Conservation (phyloP, 257 asterid species). For the Plantago elongata region DNA sequence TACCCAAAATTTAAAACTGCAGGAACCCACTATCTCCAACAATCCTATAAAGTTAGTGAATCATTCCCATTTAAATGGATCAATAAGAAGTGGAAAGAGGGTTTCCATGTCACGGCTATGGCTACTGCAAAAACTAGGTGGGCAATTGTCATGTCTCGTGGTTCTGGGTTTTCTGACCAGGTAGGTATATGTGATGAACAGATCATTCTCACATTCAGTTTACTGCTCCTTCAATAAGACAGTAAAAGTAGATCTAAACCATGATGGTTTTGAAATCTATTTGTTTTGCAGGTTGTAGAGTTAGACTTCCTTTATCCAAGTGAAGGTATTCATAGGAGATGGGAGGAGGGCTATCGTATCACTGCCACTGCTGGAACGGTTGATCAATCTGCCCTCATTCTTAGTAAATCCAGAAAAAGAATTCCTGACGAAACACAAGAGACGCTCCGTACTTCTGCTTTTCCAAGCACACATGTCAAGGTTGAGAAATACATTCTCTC, state of each 20-base stretch:
- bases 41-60: conserved; percentile 65
- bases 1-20: neutral
- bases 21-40: conserved; percentile 67
- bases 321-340: conserved; percentile 64
- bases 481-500: conserved; percentile 24
- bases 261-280: neutral
- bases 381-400: conserved; percentile 63
- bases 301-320: conserved; percentile 65
- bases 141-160: conserved; percentile 74
- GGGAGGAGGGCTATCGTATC: conserved; percentile 66
- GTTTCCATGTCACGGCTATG: conserved; percentile 65
- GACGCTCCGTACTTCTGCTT: conserved; percentile 83
- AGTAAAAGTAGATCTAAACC: neutral
- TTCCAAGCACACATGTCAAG: conserved; percentile 78
- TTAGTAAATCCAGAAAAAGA: conserved; percentile 58
- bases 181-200: conserved; percentile 17
- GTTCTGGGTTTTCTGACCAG: conserved; percentile 70
- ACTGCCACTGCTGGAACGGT: conserved; percentile 63
- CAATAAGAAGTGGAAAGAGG: conserved; percentile 69
- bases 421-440: conserved; percentile 78
- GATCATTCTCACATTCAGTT: neutral
- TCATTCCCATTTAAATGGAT: conserved; percentile 77
- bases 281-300: conserved; percentile 53
- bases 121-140: conserved; percentile 60
- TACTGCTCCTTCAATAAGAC: conserved; percentile 5